Conservation (phyloP, 1,139 yeast genomes). For the Suhomyces bolitotheri region DNA sequence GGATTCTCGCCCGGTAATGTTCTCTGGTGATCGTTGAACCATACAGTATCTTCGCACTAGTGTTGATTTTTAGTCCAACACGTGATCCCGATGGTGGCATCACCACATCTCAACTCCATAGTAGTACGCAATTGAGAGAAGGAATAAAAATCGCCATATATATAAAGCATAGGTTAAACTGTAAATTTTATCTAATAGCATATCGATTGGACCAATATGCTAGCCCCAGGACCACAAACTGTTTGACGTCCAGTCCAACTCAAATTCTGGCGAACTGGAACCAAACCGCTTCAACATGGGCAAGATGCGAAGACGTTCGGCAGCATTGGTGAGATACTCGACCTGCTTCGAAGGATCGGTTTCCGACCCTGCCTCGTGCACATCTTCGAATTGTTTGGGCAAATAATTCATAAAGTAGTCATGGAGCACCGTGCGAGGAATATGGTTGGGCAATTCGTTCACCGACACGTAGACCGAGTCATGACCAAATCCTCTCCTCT, state of each 20-base stretch:
- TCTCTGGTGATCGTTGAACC: background rate
- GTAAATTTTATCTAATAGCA: too few relatives aligned
- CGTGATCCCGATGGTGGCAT: background rate
- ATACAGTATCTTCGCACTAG: conserved; percentile 4
- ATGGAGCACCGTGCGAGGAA: conserved; percentile 39
- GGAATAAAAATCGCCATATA: too few relatives aligned
- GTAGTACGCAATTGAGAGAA: too few relatives aligned
- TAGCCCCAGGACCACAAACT: conserved; percentile 26
- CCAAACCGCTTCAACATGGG: conserved; percentile 44
- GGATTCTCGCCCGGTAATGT: background rate
- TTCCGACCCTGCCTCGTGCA: conserved; percentile 9
- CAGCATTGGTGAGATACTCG: conserved; percentile 27
- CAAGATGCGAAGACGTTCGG: conserved; percentile 23
- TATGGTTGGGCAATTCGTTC: conserved; percentile 37
- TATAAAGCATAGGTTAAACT: too few relatives aligned
- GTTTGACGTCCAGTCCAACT: conserved; percentile 40
- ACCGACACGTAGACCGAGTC: conserved; percentile 24
- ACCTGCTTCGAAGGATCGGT: conserved; percentile 19
- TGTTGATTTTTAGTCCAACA: background rate
- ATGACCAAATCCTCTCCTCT: conserved; percentile 20
- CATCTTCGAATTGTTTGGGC: conserved; percentile 25
- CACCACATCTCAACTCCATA: background rate
- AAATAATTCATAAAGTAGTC: conserved; percentile 41
- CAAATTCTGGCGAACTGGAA: conserved; percentile 26
- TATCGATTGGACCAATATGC: too few relatives aligned